Evolutionary conservation across 2,329 filamentous ascomycete genomes (phyloP).

Genomic region (Kalaharituber pfeilii): DNA sequence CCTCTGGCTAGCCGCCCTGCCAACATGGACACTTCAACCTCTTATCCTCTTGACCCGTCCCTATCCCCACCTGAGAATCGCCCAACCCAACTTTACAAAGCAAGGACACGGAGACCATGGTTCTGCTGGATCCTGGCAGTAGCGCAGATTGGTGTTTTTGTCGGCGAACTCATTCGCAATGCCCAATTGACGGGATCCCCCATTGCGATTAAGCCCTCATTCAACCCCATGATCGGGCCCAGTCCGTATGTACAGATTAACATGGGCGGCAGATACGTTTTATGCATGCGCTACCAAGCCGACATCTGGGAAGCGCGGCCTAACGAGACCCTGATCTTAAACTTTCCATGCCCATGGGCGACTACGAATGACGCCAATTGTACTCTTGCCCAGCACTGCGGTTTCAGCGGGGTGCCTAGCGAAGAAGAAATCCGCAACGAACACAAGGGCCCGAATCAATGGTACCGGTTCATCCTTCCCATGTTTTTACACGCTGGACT

Average conservation of each 20-base stretch:
- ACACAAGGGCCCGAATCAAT: conserved; percentile 61
- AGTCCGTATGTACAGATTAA: conserved; percentile 83
- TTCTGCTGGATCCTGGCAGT: conserved; percentile 65
- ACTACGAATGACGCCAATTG: conserved; percentile 47
- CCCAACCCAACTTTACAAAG: neutral
- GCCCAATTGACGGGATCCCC: conserved; percentile 36
- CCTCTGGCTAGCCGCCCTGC: conserved; percentile 13
- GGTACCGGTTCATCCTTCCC: conserved; percentile 88
- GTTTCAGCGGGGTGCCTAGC: conserved; percentile 59
- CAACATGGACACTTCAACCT: neutral
- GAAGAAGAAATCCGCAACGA: conserved; percentile 39
- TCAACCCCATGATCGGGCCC: conserved; percentile 96
- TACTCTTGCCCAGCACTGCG: conserved; percentile 62
- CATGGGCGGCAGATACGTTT: conserved; percentile 83
- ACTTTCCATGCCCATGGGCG: conserved; percentile 68
- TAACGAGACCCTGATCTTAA: conserved; percentile 26
- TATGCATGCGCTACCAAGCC: conserved; percentile 79
- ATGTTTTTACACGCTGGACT: conserved; percentile 92
- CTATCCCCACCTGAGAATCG: neutral
- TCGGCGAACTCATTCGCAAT: conserved; percentile 72
- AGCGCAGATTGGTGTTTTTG: conserved; percentile 68
- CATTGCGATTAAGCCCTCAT: conserved; percentile 51
- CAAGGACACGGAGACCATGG: conserved; percentile 45
- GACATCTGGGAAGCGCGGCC: conserved; percentile 37
- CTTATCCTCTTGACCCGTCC: neutral